A percentile compares a stretch with the other conserved stretches of the same genome.
Evolutionary conservation across 768 basidiomycete species (phyloP).

Genomic region (Phanerochaete carnosa): DNA sequence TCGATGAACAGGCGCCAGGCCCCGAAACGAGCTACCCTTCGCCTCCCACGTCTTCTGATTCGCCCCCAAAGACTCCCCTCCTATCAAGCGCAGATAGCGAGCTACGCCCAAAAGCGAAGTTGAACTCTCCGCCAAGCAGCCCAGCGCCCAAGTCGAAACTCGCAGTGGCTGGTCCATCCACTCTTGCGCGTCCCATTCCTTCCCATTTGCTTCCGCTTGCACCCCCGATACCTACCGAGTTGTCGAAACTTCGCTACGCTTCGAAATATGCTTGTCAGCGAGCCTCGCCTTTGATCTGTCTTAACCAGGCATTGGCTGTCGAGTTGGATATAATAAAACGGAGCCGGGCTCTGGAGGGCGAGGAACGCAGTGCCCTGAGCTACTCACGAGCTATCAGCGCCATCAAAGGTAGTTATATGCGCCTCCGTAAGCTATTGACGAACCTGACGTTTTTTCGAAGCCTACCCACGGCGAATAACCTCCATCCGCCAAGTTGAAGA

Average conservation of each 20-base stretch:
- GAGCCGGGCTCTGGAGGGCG: slow-evolving; percentile 62
- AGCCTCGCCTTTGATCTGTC: slow-evolving; percentile 62
- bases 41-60: slow-evolving; percentile 1
- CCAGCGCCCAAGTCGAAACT: too few relatives aligned
- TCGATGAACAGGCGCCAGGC: slow-evolving; percentile 2
- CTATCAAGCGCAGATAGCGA: not conserved
- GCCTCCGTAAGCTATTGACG: not conserved
- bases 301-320: slow-evolving; percentile 60
- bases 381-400: slow-evolving; percentile 75
- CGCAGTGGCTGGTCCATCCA: too few relatives aligned
- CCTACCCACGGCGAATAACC: slow-evolving; percentile 31
- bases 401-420: slow-evolving; percentile 21
- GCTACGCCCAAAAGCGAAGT: not conserved
- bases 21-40: slow-evolving; percentile 5
- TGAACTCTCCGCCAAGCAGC: not conserved
- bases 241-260: slow-evolving; percentile 24
- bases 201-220: slow-evolving; percentile 19
- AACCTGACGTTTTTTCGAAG: slow-evolving; percentile 11
- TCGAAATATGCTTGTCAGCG: slow-evolving; percentile 58
- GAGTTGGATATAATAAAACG: slow-evolving; percentile 58
- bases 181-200: slow-evolving; percentile 12
- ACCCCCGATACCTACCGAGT: slow-evolving; percentile 16
- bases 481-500: slow-evolving; percentile 25
- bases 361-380: slow-evolving; percentile 62
- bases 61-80: not conserved